Evolutionary conservation across 2,329 filamentous ascomycete species (phyloP).

Genomic region (Plenodomus tracheiphilus): DNA sequence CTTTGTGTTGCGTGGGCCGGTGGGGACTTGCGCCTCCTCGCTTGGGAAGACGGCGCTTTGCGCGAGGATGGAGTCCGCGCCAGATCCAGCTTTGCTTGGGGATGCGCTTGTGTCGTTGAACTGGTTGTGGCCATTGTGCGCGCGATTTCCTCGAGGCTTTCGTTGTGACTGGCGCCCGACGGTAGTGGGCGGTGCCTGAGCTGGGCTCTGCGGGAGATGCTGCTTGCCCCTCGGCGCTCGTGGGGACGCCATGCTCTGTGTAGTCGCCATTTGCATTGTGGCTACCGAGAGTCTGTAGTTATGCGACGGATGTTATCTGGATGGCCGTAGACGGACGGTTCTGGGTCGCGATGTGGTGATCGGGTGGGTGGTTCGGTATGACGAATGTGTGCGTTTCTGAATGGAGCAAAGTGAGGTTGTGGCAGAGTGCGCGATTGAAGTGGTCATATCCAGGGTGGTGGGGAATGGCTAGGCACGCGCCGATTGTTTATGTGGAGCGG

Average conservation of each 20-base stretch:
- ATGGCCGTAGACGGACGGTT: constrained; percentile 29
- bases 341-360: constrained; percentile 17
- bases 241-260: constrained; percentile 37
- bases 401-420: constrained; percentile 24
- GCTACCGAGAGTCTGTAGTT: constrained; percentile 3
- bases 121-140: constrained; percentile 30
- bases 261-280: constrained; percentile 37
- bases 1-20: constrained; percentile 31
- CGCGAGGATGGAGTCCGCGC: constrained; percentile 18
- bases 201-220: constrained; percentile 35
- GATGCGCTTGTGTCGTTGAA: constrained; percentile 16
- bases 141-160: constrained; percentile 39
- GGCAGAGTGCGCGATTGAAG: constrained; percentile 29
- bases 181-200: constrained; percentile 28
- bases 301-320: constrained; percentile 23
- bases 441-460: constrained; percentile 39
- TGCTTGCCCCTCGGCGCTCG: constrained; percentile 38
- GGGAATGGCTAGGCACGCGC: constrained; percentile 28
- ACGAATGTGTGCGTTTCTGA: constrained; percentile 22
- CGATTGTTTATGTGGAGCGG: constrained; percentile 14
- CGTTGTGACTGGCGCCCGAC: constrained; percentile 33
- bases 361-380: constrained; percentile 24
- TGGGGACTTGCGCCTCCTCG: constrained; percentile 31
- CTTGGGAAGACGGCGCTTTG: constrained; percentile 34
- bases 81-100: constrained; percentile 13